phyloP scores from a whole-genome alignment of 306 rosid species.

The Vigna nakashimae region DNA sequence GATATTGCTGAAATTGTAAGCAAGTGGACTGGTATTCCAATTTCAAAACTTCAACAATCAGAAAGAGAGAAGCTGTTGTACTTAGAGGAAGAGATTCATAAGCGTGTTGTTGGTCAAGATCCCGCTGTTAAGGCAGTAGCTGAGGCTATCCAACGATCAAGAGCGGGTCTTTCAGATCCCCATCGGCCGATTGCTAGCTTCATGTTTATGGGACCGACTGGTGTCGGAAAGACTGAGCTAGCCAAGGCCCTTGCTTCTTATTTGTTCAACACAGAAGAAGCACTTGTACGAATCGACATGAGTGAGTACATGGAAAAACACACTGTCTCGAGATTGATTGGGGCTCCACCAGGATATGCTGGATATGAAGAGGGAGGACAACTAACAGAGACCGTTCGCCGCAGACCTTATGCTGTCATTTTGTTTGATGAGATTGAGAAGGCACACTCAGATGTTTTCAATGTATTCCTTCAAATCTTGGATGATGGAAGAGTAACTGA shows the following conservation, averaged over 20 bases:
- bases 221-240: constrained; percentile 96
- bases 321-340: constrained; percentile 90
- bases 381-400: constrained; percentile 86
- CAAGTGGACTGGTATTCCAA: constrained; percentile 98
- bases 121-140: constrained; percentile 96
- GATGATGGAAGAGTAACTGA: constrained; percentile 98
- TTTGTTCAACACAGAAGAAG: constrained; percentile 95
- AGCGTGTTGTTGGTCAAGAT: constrained; percentile 95
- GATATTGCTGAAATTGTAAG: constrained; percentile 98
- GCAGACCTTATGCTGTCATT: constrained; percentile 93
- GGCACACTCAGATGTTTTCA: constrained; percentile 92
- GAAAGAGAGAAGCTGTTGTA: constrained; percentile 87
- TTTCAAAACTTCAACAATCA: constrained; percentile 93
- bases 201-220: constrained; percentile 99
- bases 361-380: constrained; percentile 99
- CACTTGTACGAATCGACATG: constrained; percentile 97
- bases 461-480: constrained; percentile 92
- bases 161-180: constrained; percentile 98
- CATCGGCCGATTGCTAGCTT: constrained; percentile 97
- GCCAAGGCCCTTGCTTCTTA: constrained; percentile 97
- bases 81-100: constrained; percentile 95
- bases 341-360: constrained; percentile 99
- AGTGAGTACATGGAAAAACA: constrained; percentile 99
- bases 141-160: constrained; percentile 92
- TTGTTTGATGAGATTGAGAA: constrained; percentile 97